A percentile compares a stretch with the other conserved stretches of the same genome.
phyloP scores from a whole-genome alignment of 257 asterid species.

The Nicotiana undulata region DNA sequence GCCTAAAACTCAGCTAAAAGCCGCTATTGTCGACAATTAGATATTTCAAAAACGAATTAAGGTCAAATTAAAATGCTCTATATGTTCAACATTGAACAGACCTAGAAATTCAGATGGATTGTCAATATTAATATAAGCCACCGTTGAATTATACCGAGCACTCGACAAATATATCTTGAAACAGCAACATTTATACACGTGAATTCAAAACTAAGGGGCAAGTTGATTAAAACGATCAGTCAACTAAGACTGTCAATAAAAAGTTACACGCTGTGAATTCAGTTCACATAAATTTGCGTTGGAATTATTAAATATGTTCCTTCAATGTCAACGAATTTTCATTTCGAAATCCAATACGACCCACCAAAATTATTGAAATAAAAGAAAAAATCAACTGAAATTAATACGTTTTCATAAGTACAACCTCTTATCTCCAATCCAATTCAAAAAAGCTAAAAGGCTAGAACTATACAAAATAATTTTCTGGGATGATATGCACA shows the following conservation, averaged over 20 bases:
- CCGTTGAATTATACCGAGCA: too few species aligned
- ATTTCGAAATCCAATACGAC: not conserved
- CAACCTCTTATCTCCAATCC: not conserved
- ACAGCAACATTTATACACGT: too few species aligned
- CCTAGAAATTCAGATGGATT: too few species aligned
- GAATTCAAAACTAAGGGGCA: too few species aligned
- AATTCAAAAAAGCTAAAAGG: not conserved
- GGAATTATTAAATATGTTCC: not conserved
- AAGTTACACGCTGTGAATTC: not conserved
- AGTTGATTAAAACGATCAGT: too few species aligned
- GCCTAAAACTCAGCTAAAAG: too few species aligned
- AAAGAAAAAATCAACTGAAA: not conserved
- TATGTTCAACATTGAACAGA: too few species aligned
- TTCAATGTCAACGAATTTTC: not conserved
- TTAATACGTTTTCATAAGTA: not conserved
- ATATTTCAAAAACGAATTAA: too few species aligned
- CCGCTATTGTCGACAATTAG: too few species aligned
- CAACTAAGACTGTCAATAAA: not conserved
- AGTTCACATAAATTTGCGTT: not conserved
- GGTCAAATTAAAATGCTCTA: too few species aligned
- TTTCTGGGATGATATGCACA: not conserved
- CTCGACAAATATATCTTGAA: too few species aligned
- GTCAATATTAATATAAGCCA: too few species aligned
- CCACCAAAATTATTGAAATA: not conserved
- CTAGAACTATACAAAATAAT: not conserved